A percentile compares a stretch with the other conserved stretches of the same genome.
Conservation (phyloP, 2,329 filamentous ascomycete species). For the Ophiobolus disseminans region DNA sequence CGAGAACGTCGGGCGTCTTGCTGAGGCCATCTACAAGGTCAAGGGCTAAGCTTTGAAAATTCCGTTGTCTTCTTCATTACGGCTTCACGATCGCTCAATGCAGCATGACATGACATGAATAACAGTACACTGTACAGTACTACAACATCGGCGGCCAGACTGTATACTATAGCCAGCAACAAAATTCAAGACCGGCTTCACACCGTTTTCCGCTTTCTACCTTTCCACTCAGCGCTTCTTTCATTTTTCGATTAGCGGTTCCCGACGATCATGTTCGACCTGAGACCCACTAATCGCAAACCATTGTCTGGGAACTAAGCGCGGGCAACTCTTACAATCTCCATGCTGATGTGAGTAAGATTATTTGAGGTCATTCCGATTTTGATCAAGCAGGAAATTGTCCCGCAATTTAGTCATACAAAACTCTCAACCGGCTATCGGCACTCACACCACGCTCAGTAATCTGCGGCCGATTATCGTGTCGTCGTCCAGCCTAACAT, state of each 20-base stretch:
- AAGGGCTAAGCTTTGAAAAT: slow-evolving; percentile 61
- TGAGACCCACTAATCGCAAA: no score
- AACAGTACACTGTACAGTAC: slow-evolving; percentile 21
- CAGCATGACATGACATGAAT: slow-evolving; percentile 13
- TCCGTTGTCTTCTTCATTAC: slow-evolving; percentile 13
- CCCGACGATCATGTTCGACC: no score
- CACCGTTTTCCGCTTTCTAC: not conserved
- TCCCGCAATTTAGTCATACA: no score
- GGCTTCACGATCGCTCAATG: slow-evolving; percentile 9
- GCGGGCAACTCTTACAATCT: no score
- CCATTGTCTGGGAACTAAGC: no score
- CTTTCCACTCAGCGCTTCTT: no score
- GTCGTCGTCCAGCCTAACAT: not conserved
- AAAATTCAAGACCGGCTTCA: slow-evolving; percentile 5
- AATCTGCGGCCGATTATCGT: not conserved
- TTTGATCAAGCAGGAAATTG: no score
- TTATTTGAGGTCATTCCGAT: no score
- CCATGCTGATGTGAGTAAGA: no score
- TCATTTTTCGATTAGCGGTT: no score
- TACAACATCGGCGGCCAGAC: slow-evolving; percentile 18
- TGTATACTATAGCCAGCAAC: slow-evolving; percentile 13
- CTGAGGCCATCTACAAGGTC: slow-evolving; percentile 84
- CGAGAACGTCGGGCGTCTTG: slow-evolving; percentile 79
- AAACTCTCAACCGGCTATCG: not conserved
- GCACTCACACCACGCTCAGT: not conserved